Percentiles rank a stretch among this genome's conserved stretches.
Conservation (phyloP, 305 asterid species). For the Fraxinus paxiana region DNA sequence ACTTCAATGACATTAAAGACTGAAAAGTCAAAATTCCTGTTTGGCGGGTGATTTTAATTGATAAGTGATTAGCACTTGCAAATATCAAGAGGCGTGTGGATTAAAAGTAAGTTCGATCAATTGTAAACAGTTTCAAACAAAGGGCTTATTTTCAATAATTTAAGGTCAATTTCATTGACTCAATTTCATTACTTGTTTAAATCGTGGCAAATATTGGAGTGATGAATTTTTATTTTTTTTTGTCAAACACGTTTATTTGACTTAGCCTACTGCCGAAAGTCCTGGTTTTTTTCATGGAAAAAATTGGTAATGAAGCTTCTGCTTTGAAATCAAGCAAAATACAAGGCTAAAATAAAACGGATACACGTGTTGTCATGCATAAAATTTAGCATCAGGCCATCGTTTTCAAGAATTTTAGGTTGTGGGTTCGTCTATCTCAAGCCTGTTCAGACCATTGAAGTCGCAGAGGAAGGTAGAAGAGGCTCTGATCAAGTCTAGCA, state of each 20-base stretch:
- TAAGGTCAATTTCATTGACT: background rate
- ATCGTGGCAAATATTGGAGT: background rate
- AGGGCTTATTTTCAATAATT: background rate
- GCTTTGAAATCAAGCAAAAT: background rate
- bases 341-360: background rate
- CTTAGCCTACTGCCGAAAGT: background rate
- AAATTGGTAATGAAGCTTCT: background rate
- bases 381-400: background rate
- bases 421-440: background rate
- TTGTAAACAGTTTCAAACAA: background rate
- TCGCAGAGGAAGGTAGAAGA: conserved; percentile 17
- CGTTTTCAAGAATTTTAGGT: conserved; percentile 20
- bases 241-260: background rate
- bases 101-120: background rate
- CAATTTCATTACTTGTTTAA: background rate
- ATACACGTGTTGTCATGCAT: background rate
- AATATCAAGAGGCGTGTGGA: background rate
- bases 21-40: background rate
- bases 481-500: conserved; percentile 1
- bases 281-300: background rate
- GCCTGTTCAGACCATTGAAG: conserved; percentile 30
- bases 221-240: background rate
- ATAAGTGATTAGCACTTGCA: background rate
- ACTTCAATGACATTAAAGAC: background rate
- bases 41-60: background rate